A percentile compares a stretch with the other conserved stretches of the same genome.
Conservation (phyloP, 2,329 filamentous ascomycete species). For the Fusarium pseudoanthophilum region DNA sequence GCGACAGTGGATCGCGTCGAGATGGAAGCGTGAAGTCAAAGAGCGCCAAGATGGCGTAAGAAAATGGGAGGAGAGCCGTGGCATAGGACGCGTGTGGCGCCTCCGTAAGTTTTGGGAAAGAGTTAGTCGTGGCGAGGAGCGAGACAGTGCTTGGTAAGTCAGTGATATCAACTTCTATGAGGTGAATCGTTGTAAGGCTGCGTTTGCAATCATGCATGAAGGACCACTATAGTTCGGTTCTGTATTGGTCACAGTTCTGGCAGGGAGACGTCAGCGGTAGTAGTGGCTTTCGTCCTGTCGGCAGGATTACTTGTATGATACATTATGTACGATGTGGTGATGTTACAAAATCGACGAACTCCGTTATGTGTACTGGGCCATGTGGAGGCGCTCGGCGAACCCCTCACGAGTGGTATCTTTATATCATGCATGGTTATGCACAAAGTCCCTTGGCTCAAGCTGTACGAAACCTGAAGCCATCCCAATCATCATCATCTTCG, state of each 20-base stretch:
- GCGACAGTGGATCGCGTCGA: constrained; percentile 71
- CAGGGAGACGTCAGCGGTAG: not conserved
- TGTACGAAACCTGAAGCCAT: constrained; percentile 64
- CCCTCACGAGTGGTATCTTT: not conserved
- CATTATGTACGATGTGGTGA: constrained; percentile 42
- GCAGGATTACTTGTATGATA: constrained; percentile 40
- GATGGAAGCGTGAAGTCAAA: constrained; percentile 64
- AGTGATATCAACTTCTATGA: not conserved
- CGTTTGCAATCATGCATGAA: not conserved
- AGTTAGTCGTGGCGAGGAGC: constrained; percentile 57
- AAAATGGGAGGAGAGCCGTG: constrained; percentile 61
- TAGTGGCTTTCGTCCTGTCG: constrained; percentile 3
- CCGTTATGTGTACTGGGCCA: not conserved
- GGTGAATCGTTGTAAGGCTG: not conserved
- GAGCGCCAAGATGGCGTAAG: constrained; percentile 60
- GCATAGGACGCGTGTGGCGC: constrained; percentile 68
- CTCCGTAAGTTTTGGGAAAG: constrained; percentile 75
- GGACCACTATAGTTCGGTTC: not conserved
- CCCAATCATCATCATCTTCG: constrained; percentile 66
- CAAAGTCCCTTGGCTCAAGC: constrained; percentile 9
- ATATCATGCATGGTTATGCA: not conserved
- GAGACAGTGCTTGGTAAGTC: constrained; percentile 34
- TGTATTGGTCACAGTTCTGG: constrained; percentile 12
- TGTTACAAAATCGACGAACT: constrained; percentile 36
- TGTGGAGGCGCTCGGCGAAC: not conserved